Percentiles rank a stretch among this genome's conserved stretches.
phyloP scores from a whole-genome alignment of 768 basidiomycete genomes.

The Suillus sp. region DNA sequence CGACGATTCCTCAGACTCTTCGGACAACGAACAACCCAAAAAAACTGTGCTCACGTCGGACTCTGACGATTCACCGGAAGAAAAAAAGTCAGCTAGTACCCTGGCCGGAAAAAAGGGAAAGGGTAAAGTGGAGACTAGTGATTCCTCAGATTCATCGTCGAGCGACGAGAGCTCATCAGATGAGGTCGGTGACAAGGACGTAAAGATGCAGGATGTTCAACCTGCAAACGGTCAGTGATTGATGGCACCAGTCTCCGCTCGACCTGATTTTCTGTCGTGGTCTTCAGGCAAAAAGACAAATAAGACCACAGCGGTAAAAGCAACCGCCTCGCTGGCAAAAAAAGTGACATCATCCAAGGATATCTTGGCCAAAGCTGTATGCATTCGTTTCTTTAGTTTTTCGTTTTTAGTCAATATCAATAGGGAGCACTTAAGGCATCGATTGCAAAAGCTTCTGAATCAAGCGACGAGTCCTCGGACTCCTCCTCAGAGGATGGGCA shows the following conservation, averaged over 20 bases:
- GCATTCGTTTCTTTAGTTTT: neutral
- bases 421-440: slow-evolving; percentile 23
- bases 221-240: neutral
- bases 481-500: slow-evolving; percentile 38
- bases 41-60: slow-evolving; percentile 23
- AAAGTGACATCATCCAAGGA: slow-evolving; percentile 41
- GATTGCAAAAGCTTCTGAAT: slow-evolving; percentile 25
- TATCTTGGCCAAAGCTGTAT: slow-evolving; percentile 44
- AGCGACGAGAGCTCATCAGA: slow-evolving; percentile 19
- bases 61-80: slow-evolving; percentile 27
- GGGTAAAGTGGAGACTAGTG: slow-evolving; percentile 9
- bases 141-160: slow-evolving; percentile 21
- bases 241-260: neutral
- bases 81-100: slow-evolving; percentile 27
- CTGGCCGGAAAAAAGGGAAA: slow-evolving; percentile 23
- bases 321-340: slow-evolving; percentile 32
- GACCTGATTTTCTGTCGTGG: slow-evolving; percentile 28
- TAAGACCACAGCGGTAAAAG: slow-evolving; percentile 31
- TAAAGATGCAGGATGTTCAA: slow-evolving; percentile 5
- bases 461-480: slow-evolving; percentile 32
- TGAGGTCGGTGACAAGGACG: slow-evolving; percentile 26
- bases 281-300: slow-evolving; percentile 39
- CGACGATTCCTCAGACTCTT: slow-evolving; percentile 33
- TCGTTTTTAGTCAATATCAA: neutral
- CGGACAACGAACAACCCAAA: slow-evolving; percentile 38